A percentile compares a stretch with the other conserved stretches of the same genome.
These are phyloP conservation scores for Leccinum griseonigrum DNA, from an alignment of 1,284 basidiomycete genomes.

Conservation along the genomic window DNA sequence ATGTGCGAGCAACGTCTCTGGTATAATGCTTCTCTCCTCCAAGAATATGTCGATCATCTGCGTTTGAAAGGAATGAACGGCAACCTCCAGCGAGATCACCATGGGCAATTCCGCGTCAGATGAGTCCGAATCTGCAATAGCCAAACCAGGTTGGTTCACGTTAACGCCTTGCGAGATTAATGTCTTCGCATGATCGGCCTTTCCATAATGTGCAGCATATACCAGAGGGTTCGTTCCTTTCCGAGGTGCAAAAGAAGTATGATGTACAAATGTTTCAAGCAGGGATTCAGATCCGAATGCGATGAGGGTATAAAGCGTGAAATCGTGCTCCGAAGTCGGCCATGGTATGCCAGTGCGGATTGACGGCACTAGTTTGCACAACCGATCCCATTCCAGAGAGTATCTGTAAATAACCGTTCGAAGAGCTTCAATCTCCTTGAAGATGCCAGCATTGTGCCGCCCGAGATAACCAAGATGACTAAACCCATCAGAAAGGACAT, in stretches of 20 bases:
- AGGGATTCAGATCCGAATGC: background rate
- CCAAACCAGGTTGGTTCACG: background rate
- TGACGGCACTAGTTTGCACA: background rate
- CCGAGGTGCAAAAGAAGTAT: background rate
- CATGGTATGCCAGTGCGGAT: background rate
- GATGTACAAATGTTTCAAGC: background rate
- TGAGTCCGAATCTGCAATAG: background rate
- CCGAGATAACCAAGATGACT: slow-evolving; percentile 5
- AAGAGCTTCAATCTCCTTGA: background rate
- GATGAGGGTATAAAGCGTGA: background rate
- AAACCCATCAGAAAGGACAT: slow-evolving; percentile 7
- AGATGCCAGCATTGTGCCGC: background rate
- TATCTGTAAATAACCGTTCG: background rate
- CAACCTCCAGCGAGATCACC: background rate
- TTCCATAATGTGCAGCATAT: background rate
- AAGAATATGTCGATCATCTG: background rate
- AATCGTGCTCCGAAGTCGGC: background rate
- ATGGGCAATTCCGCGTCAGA: background rate
- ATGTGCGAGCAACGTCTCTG: background rate
- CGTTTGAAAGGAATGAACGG: background rate
- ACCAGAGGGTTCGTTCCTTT: background rate
- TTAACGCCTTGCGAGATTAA: background rate
- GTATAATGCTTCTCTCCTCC: background rate
- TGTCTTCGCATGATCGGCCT: background rate
- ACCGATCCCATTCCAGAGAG: background rate